Percentiles rank a stretch among this genome's conserved stretches.
Evolutionary conservation across 345 rosid species (phyloP).

Genomic region (Hirschfeldia incana): DNA sequence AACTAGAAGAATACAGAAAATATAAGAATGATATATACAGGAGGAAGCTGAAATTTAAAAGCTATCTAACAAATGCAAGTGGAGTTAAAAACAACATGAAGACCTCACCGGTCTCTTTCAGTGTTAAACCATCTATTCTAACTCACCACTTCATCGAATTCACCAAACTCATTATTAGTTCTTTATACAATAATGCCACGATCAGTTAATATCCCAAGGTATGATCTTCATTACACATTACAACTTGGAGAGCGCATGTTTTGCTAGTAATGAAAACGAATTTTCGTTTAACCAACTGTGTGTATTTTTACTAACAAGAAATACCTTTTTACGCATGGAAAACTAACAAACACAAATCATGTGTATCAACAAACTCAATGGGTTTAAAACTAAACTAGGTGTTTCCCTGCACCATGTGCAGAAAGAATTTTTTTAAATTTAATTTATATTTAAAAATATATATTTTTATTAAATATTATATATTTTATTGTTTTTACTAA

Average conservation of each 20-base stretch:
- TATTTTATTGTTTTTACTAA: too few species aligned
- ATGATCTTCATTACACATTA: slow-evolving; percentile 4
- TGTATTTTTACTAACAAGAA: background rate
- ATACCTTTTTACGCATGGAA: background rate
- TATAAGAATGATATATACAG: slow-evolving; percentile 19
- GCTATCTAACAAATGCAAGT: slow-evolving; percentile 41
- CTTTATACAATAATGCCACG: slow-evolving; percentile 10
- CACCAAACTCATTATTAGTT: slow-evolving; percentile 22
- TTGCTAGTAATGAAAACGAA: background rate
- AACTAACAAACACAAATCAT: background rate
- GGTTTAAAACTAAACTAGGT: background rate
- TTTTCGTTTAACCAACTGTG: background rate
- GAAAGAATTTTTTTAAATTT: too few species aligned
- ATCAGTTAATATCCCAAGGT: background rate
- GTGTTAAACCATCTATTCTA: slow-evolving; percentile 22
- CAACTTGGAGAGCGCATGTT: background rate
- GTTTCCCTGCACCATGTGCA: too few species aligned
- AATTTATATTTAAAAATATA: too few species aligned
- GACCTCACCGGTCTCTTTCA: slow-evolving; percentile 40
- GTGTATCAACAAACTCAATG: background rate
- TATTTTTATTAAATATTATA: too few species aligned
- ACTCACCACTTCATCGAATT: slow-evolving; percentile 29
- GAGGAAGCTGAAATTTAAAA: slow-evolving; percentile 31
- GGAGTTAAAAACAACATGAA: slow-evolving; percentile 44
- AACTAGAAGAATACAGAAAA: slow-evolving; percentile 38